Evolutionary conservation across 2,329 filamentous ascomycete genomes (phyloP).

Genomic region (Aspergillus sp.): DNA sequence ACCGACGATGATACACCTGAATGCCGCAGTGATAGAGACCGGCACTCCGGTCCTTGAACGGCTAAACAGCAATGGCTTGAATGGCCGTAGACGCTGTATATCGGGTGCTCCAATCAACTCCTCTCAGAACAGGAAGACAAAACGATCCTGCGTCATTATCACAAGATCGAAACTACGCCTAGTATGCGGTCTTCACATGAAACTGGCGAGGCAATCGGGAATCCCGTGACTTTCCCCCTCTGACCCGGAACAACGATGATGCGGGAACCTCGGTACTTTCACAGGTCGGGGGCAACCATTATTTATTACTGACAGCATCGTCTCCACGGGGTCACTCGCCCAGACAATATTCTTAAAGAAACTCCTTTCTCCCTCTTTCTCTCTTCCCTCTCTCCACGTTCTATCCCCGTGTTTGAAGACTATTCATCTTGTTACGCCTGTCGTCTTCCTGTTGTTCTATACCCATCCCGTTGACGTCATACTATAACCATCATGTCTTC

Average conservation of each 20-base stretch:
- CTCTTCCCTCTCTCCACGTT: constrained; percentile 1
- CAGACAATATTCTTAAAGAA: constrained; percentile 14
- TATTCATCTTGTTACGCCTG: constrained; percentile 2
- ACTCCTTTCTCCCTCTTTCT: constrained; percentile 1
- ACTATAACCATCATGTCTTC: constrained; percentile 34
- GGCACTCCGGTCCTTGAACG: too few species aligned
- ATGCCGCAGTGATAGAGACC: too few species aligned
- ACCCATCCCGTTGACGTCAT: constrained; percentile 22
- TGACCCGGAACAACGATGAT: constrained; percentile 23
- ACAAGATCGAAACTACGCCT: not conserved
- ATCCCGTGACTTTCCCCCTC: constrained; percentile 23
- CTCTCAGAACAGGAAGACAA: not conserved
- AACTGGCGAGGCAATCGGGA: constrained; percentile 4
- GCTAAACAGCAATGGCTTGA: too few species aligned
- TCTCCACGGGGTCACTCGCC: constrained; percentile 7
- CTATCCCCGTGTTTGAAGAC: constrained; percentile 1
- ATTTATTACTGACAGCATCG: constrained; percentile 5
- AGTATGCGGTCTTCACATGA: constrained; percentile 21
- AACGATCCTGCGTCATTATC: not conserved
- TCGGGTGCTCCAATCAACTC: too few species aligned
- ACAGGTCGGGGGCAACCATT: constrained; percentile 20
- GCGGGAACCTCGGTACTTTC: constrained; percentile 33
- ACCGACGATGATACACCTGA: too few species aligned
- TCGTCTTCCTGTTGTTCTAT: constrained; percentile 2
- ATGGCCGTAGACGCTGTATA: too few species aligned